Evolutionary conservation across 371 early-diverging fungal species (phyloP).

Genomic region (Mucor sp.): DNA sequence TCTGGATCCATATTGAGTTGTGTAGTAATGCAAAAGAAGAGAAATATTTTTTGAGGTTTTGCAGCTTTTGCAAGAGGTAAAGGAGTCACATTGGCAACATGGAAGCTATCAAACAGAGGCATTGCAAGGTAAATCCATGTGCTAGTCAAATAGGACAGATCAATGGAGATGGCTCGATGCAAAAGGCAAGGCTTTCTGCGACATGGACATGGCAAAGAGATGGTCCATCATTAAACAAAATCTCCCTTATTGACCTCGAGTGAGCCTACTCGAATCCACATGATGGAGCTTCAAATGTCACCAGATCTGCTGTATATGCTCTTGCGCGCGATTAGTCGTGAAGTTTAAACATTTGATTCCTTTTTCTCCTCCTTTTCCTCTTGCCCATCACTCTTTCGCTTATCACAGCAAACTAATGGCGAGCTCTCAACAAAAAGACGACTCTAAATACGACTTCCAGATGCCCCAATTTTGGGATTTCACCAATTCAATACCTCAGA

Average conservation of each 20-base stretch:
- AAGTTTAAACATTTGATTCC: too few relatives aligned
- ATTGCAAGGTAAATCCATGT: too few relatives aligned
- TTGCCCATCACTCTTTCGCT: neutral
- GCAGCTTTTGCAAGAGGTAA: neutral
- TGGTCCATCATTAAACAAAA: too few relatives aligned
- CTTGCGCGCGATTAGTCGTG: too few relatives aligned
- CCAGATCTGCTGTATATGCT: too few relatives aligned
- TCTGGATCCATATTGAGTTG: neutral
- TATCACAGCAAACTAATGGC: neutral
- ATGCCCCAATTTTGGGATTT: conserved; percentile 25
- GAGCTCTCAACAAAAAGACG: neutral
- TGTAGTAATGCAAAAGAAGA: neutral
- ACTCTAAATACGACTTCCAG: conserved; percentile 18
- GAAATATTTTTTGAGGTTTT: neutral
- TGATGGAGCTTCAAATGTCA: too few relatives aligned
- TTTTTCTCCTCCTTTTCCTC: neutral
- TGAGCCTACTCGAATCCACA: too few relatives aligned
- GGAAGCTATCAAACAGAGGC: neutral
- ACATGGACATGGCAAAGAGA: too few relatives aligned
- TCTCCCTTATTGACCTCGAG: too few relatives aligned
- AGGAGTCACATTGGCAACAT: neutral
- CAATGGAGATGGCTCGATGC: too few relatives aligned
- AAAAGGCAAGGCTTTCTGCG: too few relatives aligned
- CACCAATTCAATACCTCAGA: neutral
- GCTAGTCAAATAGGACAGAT: too few relatives aligned